These are phyloP conservation scores for Myriosclerotinia duriaeana DNA, from an alignment of 2,329 filamentous ascomycete genomes.

Conservation along the genomic window DNA sequence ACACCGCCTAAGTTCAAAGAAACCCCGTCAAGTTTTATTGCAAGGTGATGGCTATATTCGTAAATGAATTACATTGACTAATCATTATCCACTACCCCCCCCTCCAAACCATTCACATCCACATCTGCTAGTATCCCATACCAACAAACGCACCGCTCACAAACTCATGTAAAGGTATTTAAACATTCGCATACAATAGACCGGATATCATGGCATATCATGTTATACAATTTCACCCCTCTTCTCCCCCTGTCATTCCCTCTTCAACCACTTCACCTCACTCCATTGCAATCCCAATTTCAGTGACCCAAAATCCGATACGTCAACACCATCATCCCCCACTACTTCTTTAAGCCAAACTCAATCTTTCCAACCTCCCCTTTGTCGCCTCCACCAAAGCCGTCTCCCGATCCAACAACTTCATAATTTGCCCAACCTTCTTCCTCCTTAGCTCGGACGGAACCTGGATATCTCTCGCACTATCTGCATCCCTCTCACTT, in stretches of 20 bases:
- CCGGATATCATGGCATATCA: not conserved
- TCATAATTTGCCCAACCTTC: conserved; percentile 64
- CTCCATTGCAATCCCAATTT: too few species aligned
- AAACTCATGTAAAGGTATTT: not conserved
- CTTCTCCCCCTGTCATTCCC: not conserved
- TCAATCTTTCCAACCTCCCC: conserved; percentile 59
- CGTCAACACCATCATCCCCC: not conserved
- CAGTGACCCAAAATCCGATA: not conserved
- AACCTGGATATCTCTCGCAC: conserved; percentile 43
- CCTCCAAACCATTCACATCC: not conserved
- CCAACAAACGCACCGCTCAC: not conserved
- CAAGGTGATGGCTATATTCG: too few species aligned
- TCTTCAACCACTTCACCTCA: not conserved
- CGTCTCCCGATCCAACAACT: conserved; percentile 63
- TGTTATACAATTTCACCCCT: conserved; percentile 2
- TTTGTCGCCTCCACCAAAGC: conserved; percentile 67
- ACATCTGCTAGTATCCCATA: not conserved
- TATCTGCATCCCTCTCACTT: conserved; percentile 31
- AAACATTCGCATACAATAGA: not conserved
- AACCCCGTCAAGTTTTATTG: too few species aligned
- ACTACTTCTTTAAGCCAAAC: conserved; percentile 22
- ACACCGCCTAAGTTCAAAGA: too few species aligned
- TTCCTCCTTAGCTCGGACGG: conserved; percentile 60
- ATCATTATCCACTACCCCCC: too few species aligned
- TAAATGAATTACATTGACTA: too few species aligned